Conservation (phyloP, 2,329 filamentous ascomycete species). For the Fulvia fulva region DNA sequence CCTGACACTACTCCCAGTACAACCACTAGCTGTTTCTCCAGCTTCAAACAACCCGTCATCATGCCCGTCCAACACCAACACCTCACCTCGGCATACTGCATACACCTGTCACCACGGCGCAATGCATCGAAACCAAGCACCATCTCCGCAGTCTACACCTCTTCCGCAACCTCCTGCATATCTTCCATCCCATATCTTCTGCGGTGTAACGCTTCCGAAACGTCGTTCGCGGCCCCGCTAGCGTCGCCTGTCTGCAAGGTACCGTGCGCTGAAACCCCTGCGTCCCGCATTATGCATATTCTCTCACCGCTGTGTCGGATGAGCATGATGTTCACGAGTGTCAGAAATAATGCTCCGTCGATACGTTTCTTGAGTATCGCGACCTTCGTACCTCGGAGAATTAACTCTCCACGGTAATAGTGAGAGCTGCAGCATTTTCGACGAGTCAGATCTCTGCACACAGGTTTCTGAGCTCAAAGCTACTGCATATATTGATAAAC, state of each 20-base stretch:
- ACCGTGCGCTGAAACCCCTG: not conserved
- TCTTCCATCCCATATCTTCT: not conserved
- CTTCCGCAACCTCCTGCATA: not conserved
- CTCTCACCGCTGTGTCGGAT: not conserved
- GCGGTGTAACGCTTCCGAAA: not conserved
- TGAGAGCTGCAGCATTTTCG: too few species aligned
- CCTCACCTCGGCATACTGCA: too few species aligned
- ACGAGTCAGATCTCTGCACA: not conserved
- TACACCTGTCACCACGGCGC: too few species aligned
- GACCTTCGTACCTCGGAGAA: too few species aligned
- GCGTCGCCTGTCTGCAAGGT: not conserved
- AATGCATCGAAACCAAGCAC: not conserved
- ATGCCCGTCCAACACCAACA: too few species aligned
- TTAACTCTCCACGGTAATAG: too few species aligned
- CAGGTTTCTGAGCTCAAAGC: not conserved
- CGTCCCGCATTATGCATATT: not conserved
- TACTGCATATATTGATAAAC: not conserved
- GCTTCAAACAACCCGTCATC: not conserved
- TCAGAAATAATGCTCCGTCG: too few species aligned
- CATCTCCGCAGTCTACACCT: not conserved
- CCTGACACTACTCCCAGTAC: not conserved
- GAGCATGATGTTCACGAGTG: not conserved
- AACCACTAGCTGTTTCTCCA: too few species aligned
- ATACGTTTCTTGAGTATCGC: too few species aligned
- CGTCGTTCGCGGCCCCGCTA: not conserved